Percentiles rank a stretch among this genome's conserved stretches.
Evolutionary conservation across 1,284 basidiomycete genomes (phyloP).

Genomic region (Naganishia sp.): DNA sequence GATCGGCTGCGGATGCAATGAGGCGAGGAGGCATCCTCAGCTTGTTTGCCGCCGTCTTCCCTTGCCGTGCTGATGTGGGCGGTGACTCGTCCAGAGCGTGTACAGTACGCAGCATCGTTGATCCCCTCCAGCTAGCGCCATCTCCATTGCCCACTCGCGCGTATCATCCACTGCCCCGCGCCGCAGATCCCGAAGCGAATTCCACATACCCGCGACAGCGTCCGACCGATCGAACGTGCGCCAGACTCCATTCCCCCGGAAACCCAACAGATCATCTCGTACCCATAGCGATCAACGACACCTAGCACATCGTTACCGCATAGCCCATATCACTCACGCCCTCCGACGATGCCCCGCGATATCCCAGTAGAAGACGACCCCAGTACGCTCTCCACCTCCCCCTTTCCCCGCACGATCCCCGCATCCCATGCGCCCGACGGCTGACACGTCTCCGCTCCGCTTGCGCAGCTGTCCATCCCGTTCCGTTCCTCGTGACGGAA

Average conservation of each 20-base stretch:
- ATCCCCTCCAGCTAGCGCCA: too few species aligned
- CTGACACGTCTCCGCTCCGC: background rate
- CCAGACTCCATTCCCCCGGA: background rate
- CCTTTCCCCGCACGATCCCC: background rate
- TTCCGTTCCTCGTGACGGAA: slow-evolving; percentile 6
- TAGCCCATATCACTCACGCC: too few species aligned
- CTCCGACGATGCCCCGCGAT: background rate
- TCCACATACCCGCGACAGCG: too few species aligned
- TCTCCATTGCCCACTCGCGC: too few species aligned
- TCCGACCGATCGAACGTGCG: slow-evolving; percentile 3
- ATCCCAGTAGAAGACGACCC: slow-evolving; percentile 10
- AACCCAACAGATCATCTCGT: too few species aligned
- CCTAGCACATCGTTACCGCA: too few species aligned
- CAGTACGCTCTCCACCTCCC: background rate
- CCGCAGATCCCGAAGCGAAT: too few species aligned
- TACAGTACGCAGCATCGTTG: too few species aligned
- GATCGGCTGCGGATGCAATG: background rate
- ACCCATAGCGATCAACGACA: too few species aligned
- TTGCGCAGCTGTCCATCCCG: background rate
- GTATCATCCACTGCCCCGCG: too few species aligned
- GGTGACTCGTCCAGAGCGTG: too few species aligned
- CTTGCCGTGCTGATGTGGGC: too few species aligned
- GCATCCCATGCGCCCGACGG: background rate
- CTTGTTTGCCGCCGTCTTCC: background rate
- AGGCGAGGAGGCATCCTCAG: background rate